Conservation (phyloP, 2,329 filamentous ascomycete genomes). For the Aspergillus hiratsukae region DNA sequence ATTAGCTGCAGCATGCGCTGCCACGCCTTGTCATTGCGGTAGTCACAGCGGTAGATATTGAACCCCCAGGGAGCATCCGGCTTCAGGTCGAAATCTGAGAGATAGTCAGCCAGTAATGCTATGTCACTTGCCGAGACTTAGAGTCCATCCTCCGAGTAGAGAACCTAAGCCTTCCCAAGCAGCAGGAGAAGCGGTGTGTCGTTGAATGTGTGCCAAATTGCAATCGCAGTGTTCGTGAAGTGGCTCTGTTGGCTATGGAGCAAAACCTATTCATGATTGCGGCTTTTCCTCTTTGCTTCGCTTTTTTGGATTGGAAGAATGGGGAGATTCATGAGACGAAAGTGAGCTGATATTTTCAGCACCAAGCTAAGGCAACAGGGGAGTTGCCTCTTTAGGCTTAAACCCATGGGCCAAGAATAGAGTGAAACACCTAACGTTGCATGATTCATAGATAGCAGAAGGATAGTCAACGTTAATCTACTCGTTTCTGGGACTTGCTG, state of each 20-base stretch:
- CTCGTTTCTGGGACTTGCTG: too few relatives aligned
- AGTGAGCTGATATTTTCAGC: too few relatives aligned
- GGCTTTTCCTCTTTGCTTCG: background rate
- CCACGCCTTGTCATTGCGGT: slow-evolving; percentile 11
- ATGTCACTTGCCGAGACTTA: background rate
- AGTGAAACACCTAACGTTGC: too few relatives aligned
- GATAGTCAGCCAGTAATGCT: background rate
- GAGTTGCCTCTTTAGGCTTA: too few relatives aligned
- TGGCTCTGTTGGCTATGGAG: background rate
- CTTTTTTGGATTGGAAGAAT: background rate
- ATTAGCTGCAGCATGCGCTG: slow-evolving; percentile 11
- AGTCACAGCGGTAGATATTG: slow-evolving; percentile 14
- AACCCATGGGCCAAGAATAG: too few relatives aligned
- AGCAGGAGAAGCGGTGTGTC: background rate
- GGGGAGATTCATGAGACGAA: background rate
- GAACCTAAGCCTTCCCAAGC: background rate
- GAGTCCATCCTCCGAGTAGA: background rate
- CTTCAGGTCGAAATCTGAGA: background rate
- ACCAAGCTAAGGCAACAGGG: too few relatives aligned
- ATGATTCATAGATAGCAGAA: too few relatives aligned
- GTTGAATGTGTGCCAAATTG: background rate
- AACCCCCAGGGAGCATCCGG: slow-evolving; percentile 11
- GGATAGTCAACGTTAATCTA: too few relatives aligned
- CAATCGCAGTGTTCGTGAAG: background rate
- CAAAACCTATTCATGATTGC: background rate